Evolutionary conservation across 495 filamentous ascomycete genomes (phyloP), one percentile per base, ranked within the genome.

Genomic region (Penicillium nucicola): DNA sequence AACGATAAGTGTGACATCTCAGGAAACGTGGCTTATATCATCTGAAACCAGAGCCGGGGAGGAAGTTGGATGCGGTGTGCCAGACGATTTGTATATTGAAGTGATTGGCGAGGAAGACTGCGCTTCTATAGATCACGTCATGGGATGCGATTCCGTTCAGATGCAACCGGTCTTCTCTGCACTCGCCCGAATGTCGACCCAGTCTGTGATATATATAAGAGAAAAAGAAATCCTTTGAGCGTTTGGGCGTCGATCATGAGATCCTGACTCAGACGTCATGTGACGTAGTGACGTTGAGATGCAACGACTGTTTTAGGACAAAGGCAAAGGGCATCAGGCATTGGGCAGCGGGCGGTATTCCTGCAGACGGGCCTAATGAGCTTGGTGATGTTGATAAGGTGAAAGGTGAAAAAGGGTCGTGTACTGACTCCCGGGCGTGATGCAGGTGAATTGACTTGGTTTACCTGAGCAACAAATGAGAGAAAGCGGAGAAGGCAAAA

Each of bases 51-150:
- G 38, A 33, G 35, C 50, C 56, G 32, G 52, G 59, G 54, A 56
- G 50, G 42, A 17, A 28, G 28, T 55, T 47, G 48, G 54, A 62
- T 65, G 62, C 62, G 62, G 59, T 65, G 62, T 60, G 48, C 51
- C 18, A 19, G 52, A 48, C 46, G 51, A 58, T 35, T 50, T 51
- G 37, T 41, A 41, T 53, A 56, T 61, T 40, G 33, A 19, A 56
- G 20, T 57, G 52, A 58, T 58, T 55, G 50, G 48, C 22, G 51
- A 45, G 51, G 52, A 63, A 55, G 53, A 47, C 13, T 35, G 34
- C 17, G 15, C 31, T 47, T 33, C 38, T 46, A 51, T 39, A 34
- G n/a, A 22, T 34, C 28, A 42, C 5, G 22, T 48, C 40, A 36
- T 23, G 25, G 48, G 15, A 55, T 49, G 25, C 15, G 17, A 11